Evolutionary conservation across 805 yeast genomes (phyloP), one percentile per base, ranked within the genome.

Genomic region (Yamadazyma tumulicola): DNA sequence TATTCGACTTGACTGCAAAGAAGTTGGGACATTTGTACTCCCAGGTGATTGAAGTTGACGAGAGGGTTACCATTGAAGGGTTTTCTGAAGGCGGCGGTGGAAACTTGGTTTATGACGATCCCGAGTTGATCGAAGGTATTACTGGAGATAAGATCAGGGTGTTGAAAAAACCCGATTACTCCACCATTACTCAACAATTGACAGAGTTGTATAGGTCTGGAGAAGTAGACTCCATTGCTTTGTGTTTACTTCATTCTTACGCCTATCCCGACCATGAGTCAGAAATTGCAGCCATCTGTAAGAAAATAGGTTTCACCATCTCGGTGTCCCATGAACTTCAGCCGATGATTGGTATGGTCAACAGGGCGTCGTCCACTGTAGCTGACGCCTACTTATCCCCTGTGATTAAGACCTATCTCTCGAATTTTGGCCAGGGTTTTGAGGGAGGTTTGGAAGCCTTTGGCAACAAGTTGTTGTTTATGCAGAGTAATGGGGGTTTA

Each of bases 401-500:
- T 0, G 55, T 62, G 3, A 63, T 66, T 38, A 44, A 48, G 13
- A 52, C 55, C 19, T 66, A 66, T 39, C 37, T 66, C 26, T 46
- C 51, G 22, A 54, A 60, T 10, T 66, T 66, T 39, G 69, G 62
- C 17, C 49, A 52, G 13, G 72, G 72, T 2, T 66, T 66, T 40
- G 59, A 52, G 42, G 69, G 68, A 22, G 71, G 71, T 5, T 50
- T 64, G 25, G 49, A 54, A 5, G 51, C 60, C 3, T 51, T 55
- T 38, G 81, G 81, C 4, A 74, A 73, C 26, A 64, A 67, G 41
- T 75, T 85, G 39, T 81, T 83, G 46, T 91, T 91, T 58, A 91
- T 91, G 97, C 96, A 91, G 59, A 85, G 95, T 9, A 96, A 91
- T 56, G 97, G 97, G 38, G 97, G 97, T 2, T 71, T 91, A 39